Conservation (phyloP, 148 eudicot species). For the Vaccinium vitisidaea region DNA sequence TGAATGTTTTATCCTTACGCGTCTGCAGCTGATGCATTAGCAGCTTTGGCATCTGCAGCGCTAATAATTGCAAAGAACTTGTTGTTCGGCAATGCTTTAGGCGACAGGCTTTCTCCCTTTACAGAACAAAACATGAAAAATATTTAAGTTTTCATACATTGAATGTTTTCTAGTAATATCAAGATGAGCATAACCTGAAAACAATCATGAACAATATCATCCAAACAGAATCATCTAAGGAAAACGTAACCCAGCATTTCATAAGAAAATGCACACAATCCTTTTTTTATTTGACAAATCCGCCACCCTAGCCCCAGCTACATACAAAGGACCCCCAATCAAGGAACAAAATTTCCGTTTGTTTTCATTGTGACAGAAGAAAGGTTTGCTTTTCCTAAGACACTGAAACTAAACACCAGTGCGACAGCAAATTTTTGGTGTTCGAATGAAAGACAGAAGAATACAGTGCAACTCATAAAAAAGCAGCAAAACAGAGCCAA, state of each 20-base stretch:
- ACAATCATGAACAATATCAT: neutral
- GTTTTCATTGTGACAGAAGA: neutral
- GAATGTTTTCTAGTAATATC: neutral
- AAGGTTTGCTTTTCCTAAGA: neutral
- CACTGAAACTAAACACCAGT: neutral
- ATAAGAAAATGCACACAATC: neutral
- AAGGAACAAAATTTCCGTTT: neutral
- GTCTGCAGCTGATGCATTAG: conserved; percentile 47
- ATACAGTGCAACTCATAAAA: neutral
- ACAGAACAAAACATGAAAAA: neutral
- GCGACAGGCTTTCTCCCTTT: conserved; percentile 82
- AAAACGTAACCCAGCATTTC: neutral
- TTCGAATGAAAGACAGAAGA: neutral
- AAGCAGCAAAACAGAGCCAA: neutral
- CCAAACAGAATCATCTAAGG: neutral
- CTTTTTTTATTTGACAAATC: neutral
- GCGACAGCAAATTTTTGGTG: neutral
- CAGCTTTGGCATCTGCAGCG: conserved; percentile 50
- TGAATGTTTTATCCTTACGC: conserved; percentile 56
- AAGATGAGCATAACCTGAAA: neutral
- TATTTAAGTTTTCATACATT: neutral
- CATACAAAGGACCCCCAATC: neutral
- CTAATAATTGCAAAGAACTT: conserved; percentile 54
- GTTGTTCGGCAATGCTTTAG: conserved; percentile 43
- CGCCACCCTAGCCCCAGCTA: neutral